Evolutionary conservation across 345 rosid species (phyloP).

Genomic region (Gossypium herbaceum): DNA sequence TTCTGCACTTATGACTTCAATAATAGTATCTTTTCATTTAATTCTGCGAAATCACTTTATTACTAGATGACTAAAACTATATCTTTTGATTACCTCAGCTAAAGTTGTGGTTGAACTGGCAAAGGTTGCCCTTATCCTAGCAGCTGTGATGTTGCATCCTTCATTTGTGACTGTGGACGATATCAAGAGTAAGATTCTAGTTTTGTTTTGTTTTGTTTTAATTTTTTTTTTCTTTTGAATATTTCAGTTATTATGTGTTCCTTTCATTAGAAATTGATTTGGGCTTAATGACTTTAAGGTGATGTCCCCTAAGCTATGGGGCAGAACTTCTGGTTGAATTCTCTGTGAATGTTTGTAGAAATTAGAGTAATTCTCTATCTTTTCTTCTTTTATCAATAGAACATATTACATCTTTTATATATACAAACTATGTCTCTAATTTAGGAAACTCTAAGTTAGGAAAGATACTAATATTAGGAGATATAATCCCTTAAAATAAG

Average conservation of each 20-base stretch:
- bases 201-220: no score
- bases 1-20: background rate
- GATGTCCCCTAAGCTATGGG: background rate
- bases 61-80: background rate
- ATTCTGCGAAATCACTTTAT: background rate
- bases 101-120: conserved; percentile 71
- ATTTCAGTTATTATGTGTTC: no score
- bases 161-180: conserved; percentile 63
- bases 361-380: no score
- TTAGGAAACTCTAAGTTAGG: no score
- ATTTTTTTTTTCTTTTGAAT: background rate
- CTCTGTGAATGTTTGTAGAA: background rate
- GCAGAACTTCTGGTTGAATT: background rate
- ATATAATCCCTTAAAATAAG: no score
- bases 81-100: conserved; percentile 39
- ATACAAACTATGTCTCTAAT: no score
- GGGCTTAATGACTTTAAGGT: no score
- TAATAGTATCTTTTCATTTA: background rate
- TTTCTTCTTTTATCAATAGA: no score
- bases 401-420: no score
- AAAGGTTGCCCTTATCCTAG: conserved; percentile 49
- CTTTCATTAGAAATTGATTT: no score
- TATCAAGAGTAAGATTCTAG: conserved; percentile 48
- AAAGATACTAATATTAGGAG: no score
- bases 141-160: conserved; percentile 74